These are phyloP conservation scores for Escallonia herrerae DNA, from an alignment of 129 eudicot species.

Conservation along the genomic window DNA sequence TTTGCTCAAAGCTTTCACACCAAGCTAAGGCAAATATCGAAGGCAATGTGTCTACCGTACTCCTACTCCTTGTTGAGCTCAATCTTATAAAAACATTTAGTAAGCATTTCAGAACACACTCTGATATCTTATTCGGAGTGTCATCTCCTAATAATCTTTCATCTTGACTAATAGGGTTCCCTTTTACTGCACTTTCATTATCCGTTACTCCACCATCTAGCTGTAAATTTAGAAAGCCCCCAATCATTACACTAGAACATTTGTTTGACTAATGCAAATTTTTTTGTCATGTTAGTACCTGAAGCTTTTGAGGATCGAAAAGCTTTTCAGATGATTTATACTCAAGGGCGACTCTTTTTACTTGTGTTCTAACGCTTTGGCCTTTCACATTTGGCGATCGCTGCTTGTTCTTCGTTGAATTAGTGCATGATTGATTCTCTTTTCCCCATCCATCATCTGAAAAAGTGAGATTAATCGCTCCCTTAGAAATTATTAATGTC, in stretches of 20 bases:
- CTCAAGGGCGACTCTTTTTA: constrained; percentile 34
- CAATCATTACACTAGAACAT: constrained; percentile 6
- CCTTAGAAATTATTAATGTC: background rate
- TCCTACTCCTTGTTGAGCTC: constrained; percentile 36
- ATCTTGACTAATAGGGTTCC: constrained; percentile 25
- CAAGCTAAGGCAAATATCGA: constrained; percentile 27
- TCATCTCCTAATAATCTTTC: constrained; percentile 34
- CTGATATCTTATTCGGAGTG: constrained; percentile 60
- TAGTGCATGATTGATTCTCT: constrained; percentile 45
- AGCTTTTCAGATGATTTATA: constrained; percentile 32
- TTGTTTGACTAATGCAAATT: background rate
- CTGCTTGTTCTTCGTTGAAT: constrained; percentile 25
- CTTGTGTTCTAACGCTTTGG: constrained; percentile 26
- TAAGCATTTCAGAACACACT: constrained; percentile 60
- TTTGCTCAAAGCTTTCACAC: constrained; percentile 19
- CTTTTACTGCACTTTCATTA: constrained; percentile 31
- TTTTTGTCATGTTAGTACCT: constrained; percentile 30
- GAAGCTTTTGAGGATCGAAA: constrained; percentile 31
- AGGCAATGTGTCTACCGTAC: constrained; percentile 41
- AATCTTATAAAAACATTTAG: constrained; percentile 58
- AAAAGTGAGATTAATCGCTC: background rate
- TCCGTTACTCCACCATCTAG: constrained; percentile 36
- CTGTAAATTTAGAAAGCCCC: constrained; percentile 31
- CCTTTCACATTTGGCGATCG: constrained; percentile 22
- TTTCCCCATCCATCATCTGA: constrained; percentile 42